phyloP scores from a whole-genome alignment of 2,329 filamentous ascomycete species.

The Botrytis aclada region DNA sequence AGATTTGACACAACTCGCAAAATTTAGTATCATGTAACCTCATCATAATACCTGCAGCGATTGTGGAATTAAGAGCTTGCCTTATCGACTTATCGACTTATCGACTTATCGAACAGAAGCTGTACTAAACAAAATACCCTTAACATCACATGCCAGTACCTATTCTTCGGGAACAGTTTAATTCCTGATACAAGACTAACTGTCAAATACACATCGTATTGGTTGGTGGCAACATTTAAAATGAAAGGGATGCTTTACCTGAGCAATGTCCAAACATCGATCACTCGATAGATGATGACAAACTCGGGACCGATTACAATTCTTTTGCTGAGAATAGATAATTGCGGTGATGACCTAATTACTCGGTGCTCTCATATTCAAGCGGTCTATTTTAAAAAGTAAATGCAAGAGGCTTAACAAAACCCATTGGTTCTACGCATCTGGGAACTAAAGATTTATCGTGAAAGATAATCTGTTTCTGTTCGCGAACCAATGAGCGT shows the following conservation, averaged over 20 bases:
- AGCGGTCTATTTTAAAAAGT: neutral
- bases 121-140: neutral
- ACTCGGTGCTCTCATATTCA: neutral
- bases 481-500: neutral
- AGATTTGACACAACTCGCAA: neutral
- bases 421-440: too few relatives aligned
- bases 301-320: neutral
- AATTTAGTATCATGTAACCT: neutral
- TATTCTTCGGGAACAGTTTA: neutral
- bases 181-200: slow-evolving; percentile 1
- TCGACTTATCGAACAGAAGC: neutral
- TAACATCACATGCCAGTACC: neutral
- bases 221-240: neutral
- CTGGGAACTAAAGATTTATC: neutral
- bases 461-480: neutral
- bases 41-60: neutral
- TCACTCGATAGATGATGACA: neutral
- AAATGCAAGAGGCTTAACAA: neutral
- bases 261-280: neutral
- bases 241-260: neutral
- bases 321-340: neutral
- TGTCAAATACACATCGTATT: neutral
- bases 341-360: neutral
- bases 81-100: neutral
- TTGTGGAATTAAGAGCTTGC: neutral